Conservation (phyloP, 208 protist genomes). For the Trypanosoma melophagium region DNA sequence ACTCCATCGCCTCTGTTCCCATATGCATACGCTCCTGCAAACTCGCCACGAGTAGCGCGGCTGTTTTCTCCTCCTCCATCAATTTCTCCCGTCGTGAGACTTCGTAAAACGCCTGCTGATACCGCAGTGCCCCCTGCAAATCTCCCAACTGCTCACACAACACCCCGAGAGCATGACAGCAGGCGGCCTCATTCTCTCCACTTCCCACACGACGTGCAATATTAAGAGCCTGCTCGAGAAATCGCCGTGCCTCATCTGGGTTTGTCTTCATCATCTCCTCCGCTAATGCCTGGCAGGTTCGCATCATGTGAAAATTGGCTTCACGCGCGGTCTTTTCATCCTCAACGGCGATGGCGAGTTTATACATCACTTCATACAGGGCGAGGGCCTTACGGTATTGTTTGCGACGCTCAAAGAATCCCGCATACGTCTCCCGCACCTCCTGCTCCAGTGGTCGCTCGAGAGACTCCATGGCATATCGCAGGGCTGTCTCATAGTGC, state of each 20-base stretch:
- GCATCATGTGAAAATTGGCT: slow-evolving; percentile 63
- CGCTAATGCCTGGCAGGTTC: slow-evolving; percentile 65
- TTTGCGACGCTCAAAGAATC: slow-evolving; percentile 69
- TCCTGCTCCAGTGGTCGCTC: slow-evolving; percentile 64
- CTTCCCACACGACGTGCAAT: slow-evolving; percentile 44
- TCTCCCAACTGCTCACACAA: slow-evolving; percentile 73
- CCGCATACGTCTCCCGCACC: slow-evolving; percentile 51
- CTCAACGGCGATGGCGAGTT: slow-evolving; percentile 55
- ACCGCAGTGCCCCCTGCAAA: slow-evolving; percentile 59
- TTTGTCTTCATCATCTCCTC: slow-evolving; percentile 34
- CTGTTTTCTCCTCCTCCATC: slow-evolving; percentile 48
- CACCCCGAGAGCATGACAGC: slow-evolving; percentile 68
- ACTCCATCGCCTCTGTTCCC: slow-evolving; percentile 59
- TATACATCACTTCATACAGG: slow-evolving; percentile 70
- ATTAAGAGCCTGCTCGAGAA: slow-evolving; percentile 46
- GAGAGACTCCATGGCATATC: slow-evolving; percentile 74
- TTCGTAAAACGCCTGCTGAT: slow-evolving; percentile 64
- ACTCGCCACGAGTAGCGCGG: slow-evolving; percentile 66
- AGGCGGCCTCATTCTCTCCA: slow-evolving; percentile 46
- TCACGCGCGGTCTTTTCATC: slow-evolving; percentile 40
- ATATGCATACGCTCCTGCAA: slow-evolving; percentile 79
- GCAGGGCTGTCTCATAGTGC: slow-evolving; percentile 68
- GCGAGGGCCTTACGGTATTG: slow-evolving; percentile 46
- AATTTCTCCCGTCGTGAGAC: slow-evolving; percentile 46
- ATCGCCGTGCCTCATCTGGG: slow-evolving; percentile 43